phyloP scores from a whole-genome alignment of 192 early-diverging fungal genomes.

The Coemansia sp. region DNA sequence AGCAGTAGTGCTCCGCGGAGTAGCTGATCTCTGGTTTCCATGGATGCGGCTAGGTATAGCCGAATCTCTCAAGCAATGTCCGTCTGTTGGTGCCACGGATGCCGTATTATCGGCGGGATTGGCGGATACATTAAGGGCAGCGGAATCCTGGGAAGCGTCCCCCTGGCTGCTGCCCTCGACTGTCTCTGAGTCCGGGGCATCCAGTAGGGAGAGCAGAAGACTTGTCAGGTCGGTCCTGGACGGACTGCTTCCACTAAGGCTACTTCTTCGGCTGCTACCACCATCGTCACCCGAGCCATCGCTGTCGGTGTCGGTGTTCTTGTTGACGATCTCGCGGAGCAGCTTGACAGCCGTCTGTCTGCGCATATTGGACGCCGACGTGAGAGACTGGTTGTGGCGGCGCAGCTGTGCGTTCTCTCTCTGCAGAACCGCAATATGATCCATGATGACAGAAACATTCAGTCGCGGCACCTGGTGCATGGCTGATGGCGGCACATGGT shows the following conservation, averaged over 20 bases:
- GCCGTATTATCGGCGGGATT: neutral
- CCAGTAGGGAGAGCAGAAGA: constrained; percentile 32
- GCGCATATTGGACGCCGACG: constrained; percentile 19
- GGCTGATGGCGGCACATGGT: neutral
- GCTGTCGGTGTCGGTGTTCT: constrained; percentile 6
- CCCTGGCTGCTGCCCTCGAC: neutral
- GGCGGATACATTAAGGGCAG: neutral
- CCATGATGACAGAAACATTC: neutral
- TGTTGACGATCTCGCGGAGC: constrained; percentile 16
- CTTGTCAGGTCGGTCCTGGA: constrained; percentile 10
- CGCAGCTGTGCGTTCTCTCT: constrained; percentile 30
- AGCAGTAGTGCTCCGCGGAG: neutral
- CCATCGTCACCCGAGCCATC: neutral
- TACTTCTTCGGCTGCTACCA: constrained; percentile 15
- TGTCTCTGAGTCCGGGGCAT: constrained; percentile 4
- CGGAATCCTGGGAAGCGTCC: neutral
- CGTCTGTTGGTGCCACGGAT: neutral
- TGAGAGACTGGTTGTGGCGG: constrained; percentile 27
- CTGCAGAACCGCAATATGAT: constrained; percentile 14
- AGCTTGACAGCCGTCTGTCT: constrained; percentile 25
- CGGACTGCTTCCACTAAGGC: neutral
- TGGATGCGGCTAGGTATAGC: neutral
- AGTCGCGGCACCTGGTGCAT: neutral
- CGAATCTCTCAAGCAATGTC: neutral
- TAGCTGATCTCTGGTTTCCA: constrained; percentile 6